Percentiles rank a stretch among this genome's conserved stretches.
phyloP scores from a whole-genome alignment of 2,329 filamentous ascomycete species.

The Didymella segeticola region DNA sequence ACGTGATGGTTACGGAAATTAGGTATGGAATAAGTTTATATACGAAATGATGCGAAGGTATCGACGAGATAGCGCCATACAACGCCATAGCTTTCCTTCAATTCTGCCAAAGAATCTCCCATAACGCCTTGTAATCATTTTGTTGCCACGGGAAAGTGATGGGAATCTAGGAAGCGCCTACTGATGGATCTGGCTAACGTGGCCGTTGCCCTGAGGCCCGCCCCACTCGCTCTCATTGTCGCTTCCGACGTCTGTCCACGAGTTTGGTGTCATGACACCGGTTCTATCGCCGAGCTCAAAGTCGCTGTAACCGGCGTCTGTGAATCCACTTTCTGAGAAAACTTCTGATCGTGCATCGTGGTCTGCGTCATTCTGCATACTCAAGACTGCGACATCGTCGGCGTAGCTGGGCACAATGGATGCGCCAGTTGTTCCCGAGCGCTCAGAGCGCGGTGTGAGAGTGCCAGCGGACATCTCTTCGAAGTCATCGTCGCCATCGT shows the following conservation, averaged over 20 bases:
- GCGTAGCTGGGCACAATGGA: constrained; percentile 40
- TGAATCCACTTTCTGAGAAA: constrained; percentile 46
- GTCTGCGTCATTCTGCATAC: constrained; percentile 44
- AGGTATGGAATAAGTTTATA: neutral
- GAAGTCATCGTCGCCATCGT: constrained; percentile 28
- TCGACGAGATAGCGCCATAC: neutral
- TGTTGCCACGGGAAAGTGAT: neutral
- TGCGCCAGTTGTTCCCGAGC: constrained; percentile 36
- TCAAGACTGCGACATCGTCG: constrained; percentile 45
- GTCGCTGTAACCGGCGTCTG: constrained; percentile 46
- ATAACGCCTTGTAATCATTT: constrained; percentile 7
- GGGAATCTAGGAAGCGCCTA: constrained; percentile 5
- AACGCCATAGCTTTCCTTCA: constrained; percentile 2
- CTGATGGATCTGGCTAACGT: constrained; percentile 41
- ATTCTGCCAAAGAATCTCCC: neutral
- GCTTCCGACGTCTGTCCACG: constrained; percentile 51
- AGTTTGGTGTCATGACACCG: constrained; percentile 47
- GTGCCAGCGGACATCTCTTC: constrained; percentile 46
- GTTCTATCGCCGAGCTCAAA: constrained; percentile 27
- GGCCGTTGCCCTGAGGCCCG: constrained; percentile 30
- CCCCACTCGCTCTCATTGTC: constrained; percentile 50
- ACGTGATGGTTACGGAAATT: neutral
- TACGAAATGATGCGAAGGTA: neutral
- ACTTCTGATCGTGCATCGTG: constrained; percentile 44
- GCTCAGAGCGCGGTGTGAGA: constrained; percentile 48